Evolutionary conservation across 805 yeast species (phyloP).

Genomic region (Yamadazyma kitorensis): DNA sequence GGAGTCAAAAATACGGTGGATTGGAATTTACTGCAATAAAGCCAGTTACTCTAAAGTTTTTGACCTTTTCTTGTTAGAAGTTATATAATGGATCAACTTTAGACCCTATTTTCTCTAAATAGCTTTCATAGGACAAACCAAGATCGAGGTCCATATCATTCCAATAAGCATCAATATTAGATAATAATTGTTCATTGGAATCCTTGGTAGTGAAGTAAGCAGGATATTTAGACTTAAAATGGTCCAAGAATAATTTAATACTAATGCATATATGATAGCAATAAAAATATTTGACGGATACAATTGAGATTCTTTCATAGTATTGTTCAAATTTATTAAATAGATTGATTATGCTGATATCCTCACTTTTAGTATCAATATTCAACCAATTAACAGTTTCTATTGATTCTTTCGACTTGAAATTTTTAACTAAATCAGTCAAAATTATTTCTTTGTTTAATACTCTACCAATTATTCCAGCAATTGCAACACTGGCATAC

Average conservation of each 20-base stretch:
- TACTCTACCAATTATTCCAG: constrained; percentile 1
- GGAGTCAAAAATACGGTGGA: too few relatives aligned
- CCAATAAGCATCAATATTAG: too few relatives aligned
- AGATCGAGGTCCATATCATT: too few relatives aligned
- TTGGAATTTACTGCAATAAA: too few relatives aligned
- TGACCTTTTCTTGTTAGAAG: too few relatives aligned
- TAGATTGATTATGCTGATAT: not conserved
- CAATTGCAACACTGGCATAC: not conserved
- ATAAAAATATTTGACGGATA: constrained; percentile 1
- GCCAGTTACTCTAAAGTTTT: too few relatives aligned
- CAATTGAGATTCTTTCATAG: not conserved
- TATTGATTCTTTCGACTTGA: not conserved
- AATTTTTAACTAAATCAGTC: not conserved
- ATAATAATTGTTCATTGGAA: too few relatives aligned
- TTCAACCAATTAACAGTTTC: constrained; percentile 1
- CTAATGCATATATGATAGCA: constrained; percentile 4
- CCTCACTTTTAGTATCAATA: constrained; percentile 1
- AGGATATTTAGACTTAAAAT: not conserved
- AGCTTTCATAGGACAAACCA: too few relatives aligned
- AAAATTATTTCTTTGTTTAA: not conserved
- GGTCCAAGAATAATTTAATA: constrained; percentile 1
- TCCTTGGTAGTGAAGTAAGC: too few relatives aligned
- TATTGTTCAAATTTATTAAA: constrained; percentile 1
- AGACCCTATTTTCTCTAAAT: too few relatives aligned
- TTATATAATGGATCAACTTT: too few relatives aligned